Conservation (phyloP, 306 rosid genomes). For the Morella rubra region DNA sequence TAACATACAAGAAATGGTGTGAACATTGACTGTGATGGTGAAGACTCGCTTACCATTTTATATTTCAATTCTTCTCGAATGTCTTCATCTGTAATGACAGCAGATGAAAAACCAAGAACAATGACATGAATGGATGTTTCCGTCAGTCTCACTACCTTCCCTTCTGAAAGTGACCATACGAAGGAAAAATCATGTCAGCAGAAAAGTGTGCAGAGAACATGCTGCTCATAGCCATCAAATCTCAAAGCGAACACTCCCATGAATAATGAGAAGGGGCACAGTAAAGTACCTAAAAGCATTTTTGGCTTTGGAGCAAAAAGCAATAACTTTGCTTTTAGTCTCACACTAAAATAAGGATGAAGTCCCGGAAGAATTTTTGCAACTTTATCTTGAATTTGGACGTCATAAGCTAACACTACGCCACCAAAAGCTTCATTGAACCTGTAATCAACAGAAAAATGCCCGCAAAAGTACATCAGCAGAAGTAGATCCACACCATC, state of each 20-base stretch:
- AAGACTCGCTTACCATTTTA: slow-evolving; percentile 47
- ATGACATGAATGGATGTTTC: slow-evolving; percentile 67
- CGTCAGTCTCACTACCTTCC: slow-evolving; percentile 69
- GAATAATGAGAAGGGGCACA: neutral
- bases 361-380: slow-evolving; percentile 51
- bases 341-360: slow-evolving; percentile 64
- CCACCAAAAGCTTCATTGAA: slow-evolving; percentile 70
- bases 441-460: slow-evolving; percentile 37
- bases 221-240: neutral
- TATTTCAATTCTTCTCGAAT: slow-evolving; percentile 60
- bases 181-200: too few relatives aligned
- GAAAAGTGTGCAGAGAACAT: slow-evolving; percentile 21
- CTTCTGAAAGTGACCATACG: slow-evolving; percentile 48
- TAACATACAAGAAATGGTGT: neutral
- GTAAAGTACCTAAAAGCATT: slow-evolving; percentile 70
- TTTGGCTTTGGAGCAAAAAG: slow-evolving; percentile 84
- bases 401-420: slow-evolving; percentile 69
- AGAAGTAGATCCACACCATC: neutral
- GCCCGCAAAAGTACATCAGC: neutral
- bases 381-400: slow-evolving; percentile 42
- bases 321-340: slow-evolving; percentile 50
- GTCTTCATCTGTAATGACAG: slow-evolving; percentile 50
- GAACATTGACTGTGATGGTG: slow-evolving; percentile 2
- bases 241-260: neutral
- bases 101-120: slow-evolving; percentile 80